Evolutionary conservation across 2,329 filamentous ascomycete genomes (phyloP), one percentile per base, ranked within the genome.

Genomic region (Madurella fahalii): DNA sequence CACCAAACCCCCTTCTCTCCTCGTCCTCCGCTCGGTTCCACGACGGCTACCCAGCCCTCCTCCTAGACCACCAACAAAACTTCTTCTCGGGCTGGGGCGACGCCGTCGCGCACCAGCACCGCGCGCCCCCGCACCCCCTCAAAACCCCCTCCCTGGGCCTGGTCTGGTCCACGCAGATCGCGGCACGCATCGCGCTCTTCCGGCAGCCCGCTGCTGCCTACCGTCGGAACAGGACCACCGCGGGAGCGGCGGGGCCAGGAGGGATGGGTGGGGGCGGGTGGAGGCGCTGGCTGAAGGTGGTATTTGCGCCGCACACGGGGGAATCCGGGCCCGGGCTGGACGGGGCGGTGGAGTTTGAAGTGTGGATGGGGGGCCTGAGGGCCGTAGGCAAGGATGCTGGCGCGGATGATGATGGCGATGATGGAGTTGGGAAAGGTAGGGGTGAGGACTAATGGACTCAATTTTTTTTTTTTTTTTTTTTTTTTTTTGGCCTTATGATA

Each of bases 41-140:
- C 9, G 31, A 20, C 2, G 5, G 46, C 17, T 49, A 57, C 37
- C 71, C 78, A 12, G 82, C 85, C 0, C 77, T 96, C 39, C 80
- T 83, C 32, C 81, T 96, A 9, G 86, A 95, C 63, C 89, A 96
- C 70, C 93, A 97, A 71, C 90, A 96, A 69, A 82, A 89, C 42
- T 96, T 92, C 83, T 95, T 96, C 72, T 95, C 92, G 4, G 92
- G 94, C 59, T 96, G 94, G 93, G 91, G 93, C 18, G 89, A 95
- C 68, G 78, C 34, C 84, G 53, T 74, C 78, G 15, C 64, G 71
- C 25, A 69, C 73, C 9, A 16, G 11, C 18, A 17, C n/a, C 47
- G 5, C 18, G 15, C 44, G 30, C 25, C 41, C 17, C 65, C 72
- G 12, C 69, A 74, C 47, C 70, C 73, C 25, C 72, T 87, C 52